Base-by-base conservation (phyloP, 331 rosid species). In the Acacia concinna region DNA sequence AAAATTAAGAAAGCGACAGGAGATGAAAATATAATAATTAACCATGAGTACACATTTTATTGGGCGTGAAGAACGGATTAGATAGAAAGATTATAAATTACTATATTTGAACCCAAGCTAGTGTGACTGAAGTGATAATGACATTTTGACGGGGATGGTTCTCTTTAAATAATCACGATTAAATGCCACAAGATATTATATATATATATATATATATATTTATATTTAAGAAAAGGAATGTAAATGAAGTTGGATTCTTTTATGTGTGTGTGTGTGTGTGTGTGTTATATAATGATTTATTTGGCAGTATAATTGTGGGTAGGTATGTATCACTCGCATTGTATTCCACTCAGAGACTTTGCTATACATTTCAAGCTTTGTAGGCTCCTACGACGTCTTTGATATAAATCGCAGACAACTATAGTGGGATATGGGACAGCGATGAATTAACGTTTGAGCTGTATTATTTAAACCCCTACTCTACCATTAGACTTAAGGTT, bases 1-100 rank as follows among this genome's bases (percentile, higher is more conserved):
- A 27, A 11, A 17, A 56, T 25, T 56, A 23, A 54, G 67, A 74
- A 74, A 74, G 78, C 17, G 54, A 74, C 68, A 7, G 27, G 31
- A 56, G 6, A 52, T 12, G 18, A 34, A n/a, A 7, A 25, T 43
- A 51, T 31, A 57, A 28, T 14, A 60, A 27, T 59, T 1, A 17
- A n/a, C 34, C 41, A 38, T 25, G 38, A 56, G 23, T 37, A n/a
- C n/a, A n/a, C n/a, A 38, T 37, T 37, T 56, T 74, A 56, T 56
- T 25, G 25, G 18, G 18, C 6, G 4, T 27, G 59, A 28, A 52
- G 31, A 28, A 37, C 41, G 17, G 44, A 54, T 34, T 21, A 51
- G 13, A 20, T 17, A 47, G 60, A 46, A 12, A 49, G 28, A 27
- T 9, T 25, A 3, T 57, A 2, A 0, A 35, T n/a, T n/a, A n/a